A percentile compares a stretch with the other conserved stretches of the same genome.
Evolutionary conservation across 1,284 basidiomycete genomes (phyloP).

Genomic region (Fomitopsis schrenkii): DNA sequence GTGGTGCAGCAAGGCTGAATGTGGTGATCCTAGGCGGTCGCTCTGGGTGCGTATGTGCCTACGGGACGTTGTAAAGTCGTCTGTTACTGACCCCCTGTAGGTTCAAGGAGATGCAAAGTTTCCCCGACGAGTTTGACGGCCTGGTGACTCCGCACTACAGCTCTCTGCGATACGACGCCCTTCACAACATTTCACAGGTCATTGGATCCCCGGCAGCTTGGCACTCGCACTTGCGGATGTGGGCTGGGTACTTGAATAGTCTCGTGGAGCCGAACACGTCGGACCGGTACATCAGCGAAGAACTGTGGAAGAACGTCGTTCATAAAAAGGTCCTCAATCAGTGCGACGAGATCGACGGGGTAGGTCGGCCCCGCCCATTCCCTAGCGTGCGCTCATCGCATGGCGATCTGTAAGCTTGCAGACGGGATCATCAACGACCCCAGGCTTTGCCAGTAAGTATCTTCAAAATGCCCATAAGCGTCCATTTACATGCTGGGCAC

Average conservation of each 20-base stretch:
- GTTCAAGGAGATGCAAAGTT: slow-evolving; percentile 23
- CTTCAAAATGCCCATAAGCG: no score
- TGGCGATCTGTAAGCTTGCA: slow-evolving; percentile 9
- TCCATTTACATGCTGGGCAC: not conserved
- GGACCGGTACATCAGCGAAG: slow-evolving; percentile 17
- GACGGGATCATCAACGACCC: slow-evolving; percentile 34
- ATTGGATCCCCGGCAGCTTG: slow-evolving; percentile 26
- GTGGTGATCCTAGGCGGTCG: not conserved
- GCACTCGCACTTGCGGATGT: slow-evolving; percentile 21
- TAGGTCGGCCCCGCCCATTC: slow-evolving; percentile 6
- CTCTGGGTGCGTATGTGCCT: not conserved
- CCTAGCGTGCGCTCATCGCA: not conserved
- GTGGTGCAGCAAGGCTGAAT: not conserved
- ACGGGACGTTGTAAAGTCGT: not conserved
- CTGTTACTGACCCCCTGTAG: slow-evolving; percentile 5
- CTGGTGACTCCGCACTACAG: slow-evolving; percentile 13
- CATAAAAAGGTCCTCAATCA: slow-evolving; percentile 24
- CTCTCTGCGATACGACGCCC: not conserved
- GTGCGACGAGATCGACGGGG: slow-evolving; percentile 29
- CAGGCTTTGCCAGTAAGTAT: slow-evolving; percentile 23
- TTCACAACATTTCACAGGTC: slow-evolving; percentile 10
- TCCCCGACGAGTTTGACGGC: slow-evolving; percentile 28
- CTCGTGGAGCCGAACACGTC: slow-evolving; percentile 18
- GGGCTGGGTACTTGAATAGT: slow-evolving; percentile 20
- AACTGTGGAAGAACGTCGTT: slow-evolving; percentile 21